Evolutionary conservation across 2,329 filamentous ascomycete genomes (phyloP), one percentile per base, ranked within the genome.

Genomic region (Sarocladium strictum): DNA sequence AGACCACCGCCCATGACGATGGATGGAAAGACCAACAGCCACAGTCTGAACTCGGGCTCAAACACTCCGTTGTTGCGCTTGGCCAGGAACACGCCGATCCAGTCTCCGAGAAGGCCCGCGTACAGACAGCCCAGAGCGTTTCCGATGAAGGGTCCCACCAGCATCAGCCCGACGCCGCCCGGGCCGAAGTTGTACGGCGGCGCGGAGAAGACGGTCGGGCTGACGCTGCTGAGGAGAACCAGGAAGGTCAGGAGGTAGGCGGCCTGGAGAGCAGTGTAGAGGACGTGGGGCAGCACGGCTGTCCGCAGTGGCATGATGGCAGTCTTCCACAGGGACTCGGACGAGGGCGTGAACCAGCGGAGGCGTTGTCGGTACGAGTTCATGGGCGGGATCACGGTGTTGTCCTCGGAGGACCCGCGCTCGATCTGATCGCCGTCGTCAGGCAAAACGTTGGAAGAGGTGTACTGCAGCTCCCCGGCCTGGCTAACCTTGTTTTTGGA

Each of bases 1-100:
- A 72, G 41, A 0, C 72, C 72, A 2, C 64, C 69, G 3, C 67
- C 62, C 63, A 71, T 65, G 2, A 62, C 33, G 0, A 73, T 9
- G 0, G 67, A 65, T 2, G 70, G 67, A 2, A 65, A n/a, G 0
- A 59, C 32, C 9, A 65, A 53, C 21, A 60, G 40, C 32, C 67
- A 72, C 4, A 76, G 58, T 4, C 74, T 65, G 66, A 75, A 75
- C 57, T 76, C 74, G 0, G 74, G 73, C 57, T 76, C 74, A 38
- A 70, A 75, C 6, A 71, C 61, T 2, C 72, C 73, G 0, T 64
- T 63, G 10, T 75, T 74, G n/a, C 61, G 64, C 43, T 29, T 47
- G 0, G 74, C 64, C 19, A 73, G 61, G 24, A 60, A 63, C 2
- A 72, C 55, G 43, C 75, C 69, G 0, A 65, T 65, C 62, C 65